A percentile compares a stretch with the other conserved stretches of the same genome.
Conservation (phyloP, 441 rosid species). For the Populus hybrid region DNA sequence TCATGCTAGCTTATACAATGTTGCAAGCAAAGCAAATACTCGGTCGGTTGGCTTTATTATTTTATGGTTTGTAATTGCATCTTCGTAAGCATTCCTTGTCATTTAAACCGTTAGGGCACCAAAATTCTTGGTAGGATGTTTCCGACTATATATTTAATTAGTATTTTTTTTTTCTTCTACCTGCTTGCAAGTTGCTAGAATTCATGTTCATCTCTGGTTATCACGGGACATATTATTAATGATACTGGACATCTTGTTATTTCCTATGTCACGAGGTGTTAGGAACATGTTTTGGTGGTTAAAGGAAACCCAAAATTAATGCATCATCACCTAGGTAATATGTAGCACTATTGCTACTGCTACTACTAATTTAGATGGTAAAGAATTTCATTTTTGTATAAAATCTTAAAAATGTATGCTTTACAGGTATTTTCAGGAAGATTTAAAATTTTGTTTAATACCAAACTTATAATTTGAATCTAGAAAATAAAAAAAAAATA, state of each 20-base stretch:
- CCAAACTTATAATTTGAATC: too few relatives aligned
- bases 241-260: not conserved
- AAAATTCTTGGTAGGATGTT: not conserved
- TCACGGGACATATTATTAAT: not conserved
- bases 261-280: not conserved
- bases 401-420: too few relatives aligned
- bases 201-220: not conserved
- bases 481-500: too few relatives aligned
- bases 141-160: not conserved
- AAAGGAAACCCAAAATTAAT: not conserved
- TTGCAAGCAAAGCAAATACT: conserved; percentile 15
- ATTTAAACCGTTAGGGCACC: not conserved
- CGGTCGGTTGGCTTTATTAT: not conserved
- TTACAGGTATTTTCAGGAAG: too few relatives aligned
- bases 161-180: not conserved
- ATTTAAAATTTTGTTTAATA: too few relatives aligned
- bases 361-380: not conserved
- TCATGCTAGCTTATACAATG: conserved; percentile 13
- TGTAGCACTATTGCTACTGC: not conserved
- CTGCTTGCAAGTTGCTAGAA: not conserved
- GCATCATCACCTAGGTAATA: not conserved
- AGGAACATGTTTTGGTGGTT: not conserved
- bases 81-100: too few relatives aligned
- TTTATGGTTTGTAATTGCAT: not conserved
- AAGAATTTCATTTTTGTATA: not conserved